Evolutionary conservation across 2,329 filamentous ascomycete genomes (phyloP).

Genomic region (Sarocladium strictum): DNA sequence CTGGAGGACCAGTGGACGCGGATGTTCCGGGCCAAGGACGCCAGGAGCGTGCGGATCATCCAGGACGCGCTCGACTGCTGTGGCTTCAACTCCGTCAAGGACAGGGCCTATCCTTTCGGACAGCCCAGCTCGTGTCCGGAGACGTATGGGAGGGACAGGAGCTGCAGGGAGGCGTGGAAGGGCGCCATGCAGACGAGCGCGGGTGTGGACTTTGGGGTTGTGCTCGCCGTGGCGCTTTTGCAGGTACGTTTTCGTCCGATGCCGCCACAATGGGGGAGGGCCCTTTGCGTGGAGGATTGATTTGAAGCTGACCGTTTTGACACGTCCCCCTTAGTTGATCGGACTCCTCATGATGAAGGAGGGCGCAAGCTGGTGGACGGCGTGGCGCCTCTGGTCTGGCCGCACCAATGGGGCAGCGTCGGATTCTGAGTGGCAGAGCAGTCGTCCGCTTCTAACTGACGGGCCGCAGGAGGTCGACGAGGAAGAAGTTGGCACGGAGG

Average conservation of each 20-base stretch:
- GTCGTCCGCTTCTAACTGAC: slow-evolving; percentile 20
- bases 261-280: too few species aligned
- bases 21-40: slow-evolving; percentile 47
- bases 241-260: slow-evolving; percentile 39
- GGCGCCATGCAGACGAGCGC: slow-evolving; percentile 45
- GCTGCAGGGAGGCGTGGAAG: slow-evolving; percentile 53
- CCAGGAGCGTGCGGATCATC: slow-evolving; percentile 45
- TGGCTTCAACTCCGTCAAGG: slow-evolving; percentile 50
- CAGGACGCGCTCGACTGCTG: slow-evolving; percentile 65
- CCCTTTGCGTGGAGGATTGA: too few species aligned
- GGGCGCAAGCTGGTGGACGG: slow-evolving; percentile 24
- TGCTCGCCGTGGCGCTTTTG: slow-evolving; percentile 45
- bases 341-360: slow-evolving; percentile 25
- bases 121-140: slow-evolving; percentile 34
- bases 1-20: slow-evolving; percentile 51
- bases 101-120: slow-evolving; percentile 58
- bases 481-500: slow-evolving; percentile 16
- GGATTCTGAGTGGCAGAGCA: slow-evolving; percentile 13
- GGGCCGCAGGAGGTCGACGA: slow-evolving; percentile 23
- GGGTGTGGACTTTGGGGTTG: slow-evolving; percentile 49
- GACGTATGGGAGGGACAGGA: slow-evolving; percentile 35
- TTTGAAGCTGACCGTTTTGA: too few species aligned
- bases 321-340: slow-evolving; percentile 26
- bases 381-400: slow-evolving; percentile 16
- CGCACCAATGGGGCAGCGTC: background rate